These are phyloP conservation scores for Kwoniella sp. DNA, from an alignment of 768 basidiomycete species.

Conservation along the genomic window DNA sequence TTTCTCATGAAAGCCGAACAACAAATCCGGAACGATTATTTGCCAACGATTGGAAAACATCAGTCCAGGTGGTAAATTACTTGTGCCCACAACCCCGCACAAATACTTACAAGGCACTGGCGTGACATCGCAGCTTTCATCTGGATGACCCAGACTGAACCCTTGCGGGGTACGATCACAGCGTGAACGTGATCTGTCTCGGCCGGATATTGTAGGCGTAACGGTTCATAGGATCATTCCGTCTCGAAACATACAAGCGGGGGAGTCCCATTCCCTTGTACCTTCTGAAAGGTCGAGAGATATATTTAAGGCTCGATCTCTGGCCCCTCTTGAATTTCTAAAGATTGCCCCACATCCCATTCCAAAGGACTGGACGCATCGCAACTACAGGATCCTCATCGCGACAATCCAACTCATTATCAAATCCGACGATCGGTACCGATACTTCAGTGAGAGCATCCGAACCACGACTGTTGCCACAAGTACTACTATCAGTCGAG, in stretches of 20 bases:
- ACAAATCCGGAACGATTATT: slow-evolving; percentile 1
- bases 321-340: neutral
- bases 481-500: neutral
- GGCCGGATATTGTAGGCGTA: neutral
- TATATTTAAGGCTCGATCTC: neutral
- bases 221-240: neutral
- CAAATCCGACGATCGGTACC: neutral
- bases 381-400: neutral
- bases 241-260: neutral
- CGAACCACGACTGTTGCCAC: neutral
- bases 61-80: neutral
- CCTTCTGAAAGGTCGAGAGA: neutral
- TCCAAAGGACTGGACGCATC: neutral
- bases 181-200: neutral
- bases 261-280: neutral
- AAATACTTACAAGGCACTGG: neutral
- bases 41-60: neutral
- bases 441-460: too few relatives aligned
- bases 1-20: neutral
- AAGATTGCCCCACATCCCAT: neutral
- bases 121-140: too few relatives aligned
- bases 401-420: neutral
- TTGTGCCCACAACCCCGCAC: neutral
- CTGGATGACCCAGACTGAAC: too few relatives aligned
- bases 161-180: too few relatives aligned